Base-by-base conservation (phyloP, 164 flowering plant genomes). In the Euptelea pleiosperma region DNA sequence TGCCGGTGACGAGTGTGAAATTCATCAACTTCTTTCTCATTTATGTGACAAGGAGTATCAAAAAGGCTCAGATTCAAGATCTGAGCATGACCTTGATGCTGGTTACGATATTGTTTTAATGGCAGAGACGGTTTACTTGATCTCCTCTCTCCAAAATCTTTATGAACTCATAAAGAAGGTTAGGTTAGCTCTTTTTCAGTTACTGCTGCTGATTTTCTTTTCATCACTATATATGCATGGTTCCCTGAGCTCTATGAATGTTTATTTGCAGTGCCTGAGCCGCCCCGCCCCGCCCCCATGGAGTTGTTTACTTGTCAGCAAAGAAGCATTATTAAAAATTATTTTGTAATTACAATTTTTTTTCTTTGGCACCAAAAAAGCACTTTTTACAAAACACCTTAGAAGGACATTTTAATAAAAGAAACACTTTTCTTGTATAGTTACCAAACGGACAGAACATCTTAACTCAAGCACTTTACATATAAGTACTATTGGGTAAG, bases 101-200 rank as follows among this genome's bases (percentile, higher is more conserved):
- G 88, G 89, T 57, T 94, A 94, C 72, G 96, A 91, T 69, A 57
- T 94, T 45, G 75, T 94, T 70, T 71, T 94, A 60, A 94, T 94
- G 99, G 91, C 99, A 37, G 99, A 94, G 75, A 94, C 98, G 12
- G 91, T 91, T 57, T 94, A 94, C 71, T 87, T 96, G 2, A 55
- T 78, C 51, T 62, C 83, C 24, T 66, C 83, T 59, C 82, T 87
- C 15, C 83, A 70, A 28, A 77, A 33, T 56, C 89, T 94, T 1
- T 87, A 91, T 72, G 71, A 60, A 31, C 96, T 94, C 41, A 76
- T 87, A 50, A 89, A 89, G 54, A 84, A 81, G 95, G 97, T 90
- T 7, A 16, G 29, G 2, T 8, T 47, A 52, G 18, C n/a, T 37
- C 26, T 39, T 10, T 10, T 55, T 56, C 7, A 2, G 10, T 16